Conservation (phyloP, 2,329 filamentous ascomycete genomes). For the Colletotrichum costaricense region DNA sequence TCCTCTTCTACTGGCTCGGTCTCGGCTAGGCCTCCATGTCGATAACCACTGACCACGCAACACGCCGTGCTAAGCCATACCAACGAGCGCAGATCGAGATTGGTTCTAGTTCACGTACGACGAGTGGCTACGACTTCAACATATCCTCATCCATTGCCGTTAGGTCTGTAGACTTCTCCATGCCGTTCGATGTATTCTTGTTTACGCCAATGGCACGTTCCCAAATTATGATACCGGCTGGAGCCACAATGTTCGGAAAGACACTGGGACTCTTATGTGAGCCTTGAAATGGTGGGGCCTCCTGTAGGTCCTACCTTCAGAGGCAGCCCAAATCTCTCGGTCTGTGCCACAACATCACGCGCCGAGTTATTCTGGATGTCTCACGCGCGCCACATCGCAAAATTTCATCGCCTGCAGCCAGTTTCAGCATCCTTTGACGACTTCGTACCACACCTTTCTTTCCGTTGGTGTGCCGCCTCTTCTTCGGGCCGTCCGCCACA, state of each 20-base stretch:
- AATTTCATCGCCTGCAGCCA: not conserved
- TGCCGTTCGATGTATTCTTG: not conserved
- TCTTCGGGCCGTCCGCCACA: not conserved
- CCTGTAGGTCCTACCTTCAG: not conserved
- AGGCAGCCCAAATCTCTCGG: not conserved
- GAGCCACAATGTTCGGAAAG: not conserved
- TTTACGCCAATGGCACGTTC: not conserved
- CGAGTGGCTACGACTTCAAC: not conserved
- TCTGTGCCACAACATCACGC: not conserved
- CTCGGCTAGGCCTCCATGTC: conserved; percentile 13
- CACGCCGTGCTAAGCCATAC: conserved; percentile 6
- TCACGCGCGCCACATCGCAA: not conserved
- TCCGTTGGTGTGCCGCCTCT: not conserved
- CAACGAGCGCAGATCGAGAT: conserved; percentile 1
- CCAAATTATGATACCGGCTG: not conserved
- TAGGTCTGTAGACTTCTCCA: not conserved
- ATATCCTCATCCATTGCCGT: not conserved
- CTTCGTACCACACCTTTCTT: not conserved
- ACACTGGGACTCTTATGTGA: not conserved
- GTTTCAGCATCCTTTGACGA: not conserved
- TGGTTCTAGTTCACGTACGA: not conserved
- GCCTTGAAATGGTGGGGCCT: not conserved
- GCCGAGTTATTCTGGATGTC: not conserved
- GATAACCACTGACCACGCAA: not conserved
- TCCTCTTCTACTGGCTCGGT: conserved; percentile 9